Evolutionary conservation across 169 alveolate species (phyloP), one percentile per base, ranked within the genome.

Genomic region (Neospora caninum): DNA sequence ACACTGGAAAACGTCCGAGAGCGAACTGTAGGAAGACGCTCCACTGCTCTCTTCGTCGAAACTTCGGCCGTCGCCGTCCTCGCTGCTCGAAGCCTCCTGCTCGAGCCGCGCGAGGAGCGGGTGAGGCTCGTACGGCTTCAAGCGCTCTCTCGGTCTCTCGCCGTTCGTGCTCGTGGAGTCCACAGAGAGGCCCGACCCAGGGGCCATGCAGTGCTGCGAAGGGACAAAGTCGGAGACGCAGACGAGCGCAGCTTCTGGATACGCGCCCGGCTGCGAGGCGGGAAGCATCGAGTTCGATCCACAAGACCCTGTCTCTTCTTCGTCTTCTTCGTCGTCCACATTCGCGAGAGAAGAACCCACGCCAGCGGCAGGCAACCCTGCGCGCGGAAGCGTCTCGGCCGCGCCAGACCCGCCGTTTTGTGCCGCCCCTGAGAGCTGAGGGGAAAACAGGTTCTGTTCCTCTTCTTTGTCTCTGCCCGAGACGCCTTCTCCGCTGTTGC

Each of bases 401-500:
- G 58, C 13, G 58, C 58, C 58, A 49, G 58, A 49, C 13, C 58
- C 58, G 58, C 58, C 58, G 58, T 49, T 49, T 13, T 49, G 58
- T 13, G 73, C n/a, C n/a, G 25, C 20, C 34, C 25, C 31, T 29
- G 4, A 29, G 73, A 9, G 31, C 73, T 64, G 73, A 4, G 73
- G n/a, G 34, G 73, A 64, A 64, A 64, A 64, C 58, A 49, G n/a
- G 20, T 64, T 64, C 73, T 27, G 73, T 29, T 64, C 73, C 7
- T 27, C 73, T 64, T 27, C 73, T 6, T 64, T 27, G 7, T 29
- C n/a, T 9, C 73, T 22, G 73, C 20, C 70, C 87, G 39, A 73
- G 49, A 0, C 94, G 64, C 49, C 88, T 91, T 22, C 92, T 91
- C 70, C 49, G 93, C 70, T 69, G 88, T 69, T 38, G 78, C 69